phyloP scores from a whole-genome alignment of 768 basidiomycete genomes.

The Lactarius deliciosus region DNA sequence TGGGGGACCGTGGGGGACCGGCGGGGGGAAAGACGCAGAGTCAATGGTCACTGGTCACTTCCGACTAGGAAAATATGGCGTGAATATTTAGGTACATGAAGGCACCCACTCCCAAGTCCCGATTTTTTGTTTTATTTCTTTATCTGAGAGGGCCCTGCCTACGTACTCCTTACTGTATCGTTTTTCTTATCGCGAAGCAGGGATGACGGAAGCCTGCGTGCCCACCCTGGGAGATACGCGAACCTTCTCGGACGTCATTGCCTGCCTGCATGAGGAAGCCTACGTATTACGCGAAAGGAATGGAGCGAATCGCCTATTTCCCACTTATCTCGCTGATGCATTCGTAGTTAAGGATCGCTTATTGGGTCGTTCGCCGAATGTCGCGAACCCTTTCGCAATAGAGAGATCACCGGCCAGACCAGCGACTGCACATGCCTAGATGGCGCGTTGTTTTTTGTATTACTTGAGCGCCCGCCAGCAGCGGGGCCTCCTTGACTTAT shows the following conservation, averaged over 20 bases:
- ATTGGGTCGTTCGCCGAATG: conserved; percentile 6
- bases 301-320: conserved; percentile 13
- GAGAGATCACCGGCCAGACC: not conserved
- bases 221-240: conserved; percentile 15
- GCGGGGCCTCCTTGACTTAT: not conserved
- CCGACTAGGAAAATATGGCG: not conserved
- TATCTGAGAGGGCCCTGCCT: not conserved
- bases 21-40: not conserved
- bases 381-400: conserved; percentile 12
- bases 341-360: not conserved
- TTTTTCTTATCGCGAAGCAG: conserved; percentile 25
- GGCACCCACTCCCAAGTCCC: not conserved
- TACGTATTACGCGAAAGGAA: conserved; percentile 18
- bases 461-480: not conserved
- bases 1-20: not conserved
- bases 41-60: not conserved
- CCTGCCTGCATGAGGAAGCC: not conserved
- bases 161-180: not conserved
- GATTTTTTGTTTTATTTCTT: not conserved
- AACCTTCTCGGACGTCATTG: conserved; percentile 17
- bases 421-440: not conserved
- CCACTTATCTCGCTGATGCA: conserved; percentile 19
- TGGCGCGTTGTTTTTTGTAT: not conserved
- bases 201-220: conserved; percentile 9
- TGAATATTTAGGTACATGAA: conserved; percentile 11